Evolutionary conservation across 2,329 filamentous ascomycete genomes (phyloP), one percentile per base, ranked within the genome.

Genomic region (Calonectria multiphialidica): DNA sequence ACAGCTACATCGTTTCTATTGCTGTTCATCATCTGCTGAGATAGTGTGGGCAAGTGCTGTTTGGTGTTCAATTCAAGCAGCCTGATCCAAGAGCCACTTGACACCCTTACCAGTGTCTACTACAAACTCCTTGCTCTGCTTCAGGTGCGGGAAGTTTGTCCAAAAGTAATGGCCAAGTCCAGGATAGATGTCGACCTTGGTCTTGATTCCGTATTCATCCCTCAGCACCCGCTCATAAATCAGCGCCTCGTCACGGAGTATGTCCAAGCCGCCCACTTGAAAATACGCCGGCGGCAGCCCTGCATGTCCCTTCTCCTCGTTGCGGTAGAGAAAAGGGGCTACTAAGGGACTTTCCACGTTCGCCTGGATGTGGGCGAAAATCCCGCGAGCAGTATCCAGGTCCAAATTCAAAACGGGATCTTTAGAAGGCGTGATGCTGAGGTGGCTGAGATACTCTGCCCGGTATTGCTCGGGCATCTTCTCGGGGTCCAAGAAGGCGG

Each of bases 151-250:
- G 13, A 23, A 59, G n/a, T 59, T 59, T 37, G 53, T 59, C 53
- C 53, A 59, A 59, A 59, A 59, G 37, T 59, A 59, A 30, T 59
- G 53, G 10, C 53, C 53, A 33, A 59, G 49, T 5, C 63, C 65
- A 23, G 64, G 65, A 33, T 72, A 72, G 30, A 72, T 40, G 16
- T 72, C 57, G 6, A 72, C 37, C 50, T 44, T 59, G 2, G 55
- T 68, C 6, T 47, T 23, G n/a, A 68, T 45, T 12, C 49, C 57
- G 28, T 62, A 25, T 15, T 65, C 65, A 47, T 66, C 37, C 40
- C 64, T 42, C 15, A 75, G 49, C 3, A 59, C 65, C 37, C 59
- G 63, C 44, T 73, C 71, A 42, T 75, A 73, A 18, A 75, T 67
- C 7, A 75, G 42, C 13, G 59, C 62, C n/a, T 73, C 68, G 55